Conservation (phyloP, 768 basidiomycete genomes). For the Austroboletus eburneus region DNA sequence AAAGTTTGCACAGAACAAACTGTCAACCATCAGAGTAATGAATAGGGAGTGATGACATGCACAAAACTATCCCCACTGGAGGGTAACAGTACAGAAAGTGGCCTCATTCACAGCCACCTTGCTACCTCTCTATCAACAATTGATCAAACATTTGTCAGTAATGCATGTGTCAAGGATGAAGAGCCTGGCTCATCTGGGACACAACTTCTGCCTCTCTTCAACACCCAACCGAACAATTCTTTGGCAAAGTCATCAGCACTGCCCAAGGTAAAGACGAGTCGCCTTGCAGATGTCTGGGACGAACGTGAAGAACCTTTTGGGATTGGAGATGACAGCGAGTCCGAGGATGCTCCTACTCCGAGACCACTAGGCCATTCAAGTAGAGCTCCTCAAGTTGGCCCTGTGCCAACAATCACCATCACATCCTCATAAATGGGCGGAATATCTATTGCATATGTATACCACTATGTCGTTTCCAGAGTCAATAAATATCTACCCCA, state of each 20-base stretch:
- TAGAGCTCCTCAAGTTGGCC: conserved; percentile 6
- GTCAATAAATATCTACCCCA: too few relatives aligned
- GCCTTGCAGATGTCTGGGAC: conserved; percentile 68
- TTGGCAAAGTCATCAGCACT: conserved; percentile 18
- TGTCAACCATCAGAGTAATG: too few relatives aligned
- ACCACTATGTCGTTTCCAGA: too few relatives aligned
- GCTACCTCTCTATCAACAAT: too few relatives aligned
- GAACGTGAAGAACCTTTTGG: conserved; percentile 74
- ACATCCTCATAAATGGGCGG: conserved; percentile 20
- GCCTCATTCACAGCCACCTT: too few relatives aligned
- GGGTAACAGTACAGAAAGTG: too few relatives aligned
- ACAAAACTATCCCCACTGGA: too few relatives aligned
- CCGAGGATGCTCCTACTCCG: conserved; percentile 36
- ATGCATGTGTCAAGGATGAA: too few relatives aligned
- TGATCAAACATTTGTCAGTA: too few relatives aligned
- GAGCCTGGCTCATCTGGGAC: conserved; percentile 43
- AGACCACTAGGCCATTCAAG: conserved; percentile 1
- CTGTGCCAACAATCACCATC: conserved; percentile 27
- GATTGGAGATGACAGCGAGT: conserved; percentile 60
- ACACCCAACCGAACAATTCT: conserved; percentile 7
- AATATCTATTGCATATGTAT: conserved; percentile 27
- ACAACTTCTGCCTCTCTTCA: conserved; percentile 58
- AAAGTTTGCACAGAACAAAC: too few relatives aligned
- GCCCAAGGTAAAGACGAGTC: conserved; percentile 31
- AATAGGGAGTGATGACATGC: too few relatives aligned